Base-by-base conservation (phyloP, 805 yeast genomes). In the Yamadazyma scolyti region DNA sequence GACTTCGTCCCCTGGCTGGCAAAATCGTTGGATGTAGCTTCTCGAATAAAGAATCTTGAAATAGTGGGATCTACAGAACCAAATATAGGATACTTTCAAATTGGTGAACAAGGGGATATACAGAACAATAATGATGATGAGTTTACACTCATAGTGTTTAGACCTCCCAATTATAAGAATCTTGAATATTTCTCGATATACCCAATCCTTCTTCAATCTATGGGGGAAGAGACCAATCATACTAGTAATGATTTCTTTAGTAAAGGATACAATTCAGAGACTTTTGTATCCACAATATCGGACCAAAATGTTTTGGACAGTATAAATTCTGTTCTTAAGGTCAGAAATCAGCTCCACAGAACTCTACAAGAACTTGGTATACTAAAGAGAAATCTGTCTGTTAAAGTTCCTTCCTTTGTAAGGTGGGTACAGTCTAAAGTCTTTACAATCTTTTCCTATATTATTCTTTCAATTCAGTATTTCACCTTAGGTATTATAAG, bases 121-220 rank as follows among this genome's bases (percentile, higher is more conserved):
- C 25, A n/a, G n/a, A n/a, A n/a, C n/a, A n/a, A n/a, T n/a, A n/a
- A n/a, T 25, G 7, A 16, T 8, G 3, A 14, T 15, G 18, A 16
- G 4, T 23, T 26, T 11, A 40, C 46, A 2, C 31, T 54, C n/a
- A 35, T 56, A 2, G 44, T 71, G n/a, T 88, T 76, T 49, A 71
- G 73, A 16, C 82, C 93, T 1, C 97, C 97, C 0, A 70, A 73
- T 25, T 75, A 82, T 12, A 67, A 66, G 17, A 71, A 74, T 36
- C 68, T 89, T 66, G 95, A 88, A 43, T 86, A 83, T 51, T 82
- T 76, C 42, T 79, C 96, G 0, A 51, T 79, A 3, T 61, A 68
- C n/a, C 94, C 96, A 0, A 82, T 87, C 3, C 58, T 76, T 3
- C 66, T 88, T 7, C 81, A 79, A 40, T 67, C 72, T 3, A 66